Evolutionary conservation across 371 early-diverging fungal genomes (phyloP).

Genomic region (Blakeslea trispora): DNA sequence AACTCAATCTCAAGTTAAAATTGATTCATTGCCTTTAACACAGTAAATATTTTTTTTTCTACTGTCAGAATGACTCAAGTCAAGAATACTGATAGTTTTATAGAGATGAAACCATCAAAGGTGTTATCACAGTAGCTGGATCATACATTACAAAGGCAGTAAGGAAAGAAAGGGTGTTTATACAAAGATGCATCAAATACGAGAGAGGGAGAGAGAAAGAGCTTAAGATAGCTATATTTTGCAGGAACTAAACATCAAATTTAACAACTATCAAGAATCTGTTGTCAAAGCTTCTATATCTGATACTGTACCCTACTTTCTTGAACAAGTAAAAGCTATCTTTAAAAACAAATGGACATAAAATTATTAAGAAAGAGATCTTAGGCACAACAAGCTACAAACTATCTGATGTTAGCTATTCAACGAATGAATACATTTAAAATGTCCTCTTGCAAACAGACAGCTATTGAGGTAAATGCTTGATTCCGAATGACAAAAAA

Average conservation of each 20-base stretch:
- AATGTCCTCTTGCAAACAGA: slow-evolving; percentile 26
- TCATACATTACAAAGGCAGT: slow-evolving; percentile 45
- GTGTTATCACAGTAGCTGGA: slow-evolving; percentile 36
- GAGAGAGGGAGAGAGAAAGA: too few relatives aligned
- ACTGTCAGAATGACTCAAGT: too few relatives aligned
- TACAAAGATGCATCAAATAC: too few relatives aligned
- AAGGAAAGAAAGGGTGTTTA: too few relatives aligned
- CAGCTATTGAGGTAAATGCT: slow-evolving; percentile 30
- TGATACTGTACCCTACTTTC: slow-evolving; percentile 33
- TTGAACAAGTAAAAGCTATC: slow-evolving; percentile 36
- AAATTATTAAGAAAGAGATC: too few relatives aligned
- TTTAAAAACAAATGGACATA: too few relatives aligned
- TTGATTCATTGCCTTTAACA: slow-evolving; percentile 41
- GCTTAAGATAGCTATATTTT: too few relatives aligned
- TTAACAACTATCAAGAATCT: slow-evolving; percentile 38
- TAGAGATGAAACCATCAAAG: slow-evolving; percentile 49
- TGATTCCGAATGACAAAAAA: neutral
- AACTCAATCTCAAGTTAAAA: slow-evolving; percentile 22
- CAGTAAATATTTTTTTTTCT: slow-evolving; percentile 32
- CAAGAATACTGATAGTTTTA: too few relatives aligned
- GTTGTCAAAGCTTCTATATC: slow-evolving; percentile 33
- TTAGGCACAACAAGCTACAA: slow-evolving; percentile 39
- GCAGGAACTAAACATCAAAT: slow-evolving; percentile 44
- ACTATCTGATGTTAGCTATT: slow-evolving; percentile 39
- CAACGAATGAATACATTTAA: slow-evolving; percentile 21